Conservation (phyloP, 2,329 filamentous ascomycete genomes). For the Venturia oleaginea region DNA sequence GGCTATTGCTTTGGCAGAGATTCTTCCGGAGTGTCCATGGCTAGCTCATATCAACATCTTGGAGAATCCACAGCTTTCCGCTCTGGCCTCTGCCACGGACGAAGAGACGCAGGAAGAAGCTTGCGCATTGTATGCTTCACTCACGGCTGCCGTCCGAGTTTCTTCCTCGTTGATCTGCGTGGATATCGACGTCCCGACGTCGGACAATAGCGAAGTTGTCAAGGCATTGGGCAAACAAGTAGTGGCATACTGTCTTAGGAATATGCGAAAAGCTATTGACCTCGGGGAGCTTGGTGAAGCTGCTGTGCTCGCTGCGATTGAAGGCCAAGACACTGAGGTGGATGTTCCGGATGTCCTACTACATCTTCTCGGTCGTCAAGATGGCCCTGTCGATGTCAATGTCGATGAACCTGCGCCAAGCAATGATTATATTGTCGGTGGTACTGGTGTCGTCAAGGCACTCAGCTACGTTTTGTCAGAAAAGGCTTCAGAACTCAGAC, state of each 20-base stretch:
- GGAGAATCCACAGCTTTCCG: slow-evolving; percentile 65
- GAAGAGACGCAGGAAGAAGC: slow-evolving; percentile 84
- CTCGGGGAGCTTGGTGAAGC: slow-evolving; percentile 35
- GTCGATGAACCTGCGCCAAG: slow-evolving; percentile 61
- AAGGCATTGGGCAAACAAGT: slow-evolving; percentile 88
- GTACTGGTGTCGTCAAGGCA: slow-evolving; percentile 90
- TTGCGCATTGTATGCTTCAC: slow-evolving; percentile 82
- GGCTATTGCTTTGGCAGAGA: slow-evolving; percentile 81
- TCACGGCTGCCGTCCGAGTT: slow-evolving; percentile 78
- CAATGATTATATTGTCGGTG: slow-evolving; percentile 91
- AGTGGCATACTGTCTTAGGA: slow-evolving; percentile 87
- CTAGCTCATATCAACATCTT: slow-evolving; percentile 82
- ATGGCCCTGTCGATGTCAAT: neutral
- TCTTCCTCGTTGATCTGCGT: slow-evolving; percentile 78
- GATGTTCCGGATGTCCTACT: slow-evolving; percentile 75
- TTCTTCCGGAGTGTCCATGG: slow-evolving; percentile 71
- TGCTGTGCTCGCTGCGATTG: slow-evolving; percentile 32
- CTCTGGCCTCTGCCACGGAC: slow-evolving; percentile 64
- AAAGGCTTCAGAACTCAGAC: slow-evolving; percentile 49
- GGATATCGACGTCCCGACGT: slow-evolving; percentile 79
- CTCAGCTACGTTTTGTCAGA: slow-evolving; percentile 84
- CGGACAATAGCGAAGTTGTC: slow-evolving; percentile 79
- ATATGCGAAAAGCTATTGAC: slow-evolving; percentile 73
- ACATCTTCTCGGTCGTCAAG: slow-evolving; percentile 71
- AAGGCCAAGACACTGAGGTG: slow-evolving; percentile 42